Percentiles rank a stretch among this genome's conserved stretches.
phyloP scores from a whole-genome alignment of 139 green algal genomes.

The Haematococcus lacustris region DNA sequence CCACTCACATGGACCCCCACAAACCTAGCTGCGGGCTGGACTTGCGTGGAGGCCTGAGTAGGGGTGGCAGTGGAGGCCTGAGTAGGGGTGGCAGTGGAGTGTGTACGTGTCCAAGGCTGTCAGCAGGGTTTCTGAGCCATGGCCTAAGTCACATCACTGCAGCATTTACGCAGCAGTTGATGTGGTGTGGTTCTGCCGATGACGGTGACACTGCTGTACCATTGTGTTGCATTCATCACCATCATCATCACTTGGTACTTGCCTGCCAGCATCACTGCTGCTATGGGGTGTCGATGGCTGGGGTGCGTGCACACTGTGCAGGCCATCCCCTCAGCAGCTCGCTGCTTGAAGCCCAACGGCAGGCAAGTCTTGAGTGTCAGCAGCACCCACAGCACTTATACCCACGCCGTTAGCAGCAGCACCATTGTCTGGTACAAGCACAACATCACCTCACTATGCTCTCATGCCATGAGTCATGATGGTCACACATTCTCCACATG shows the following conservation, averaged over 20 bases:
- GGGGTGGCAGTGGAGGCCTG: no score
- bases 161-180: background rate
- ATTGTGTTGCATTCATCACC: background rate
- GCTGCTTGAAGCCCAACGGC: slow-evolving; percentile 24
- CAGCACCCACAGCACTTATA: background rate
- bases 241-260: background rate
- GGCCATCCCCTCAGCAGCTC: background rate
- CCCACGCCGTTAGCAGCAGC: background rate
- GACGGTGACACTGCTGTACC: background rate
- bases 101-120: no score
- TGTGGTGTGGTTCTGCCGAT: background rate
- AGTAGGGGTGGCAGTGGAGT: no score
- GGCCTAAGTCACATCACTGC: no score
- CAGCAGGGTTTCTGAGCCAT: no score
- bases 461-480: background rate
- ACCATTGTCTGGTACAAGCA: slow-evolving; percentile 1
- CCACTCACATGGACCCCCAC: no score
- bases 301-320: no score
- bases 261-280: background rate
- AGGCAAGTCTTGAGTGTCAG: background rate
- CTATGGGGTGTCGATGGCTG: background rate
- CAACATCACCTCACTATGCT: background rate
- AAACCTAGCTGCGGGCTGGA: no score
- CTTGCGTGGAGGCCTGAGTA: no score
- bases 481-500: background rate